Evolutionary conservation across 1,284 basidiomycete species (phyloP), one percentile per base, ranked within the genome.

Genomic region (Fomitiporia mediterranea): DNA sequence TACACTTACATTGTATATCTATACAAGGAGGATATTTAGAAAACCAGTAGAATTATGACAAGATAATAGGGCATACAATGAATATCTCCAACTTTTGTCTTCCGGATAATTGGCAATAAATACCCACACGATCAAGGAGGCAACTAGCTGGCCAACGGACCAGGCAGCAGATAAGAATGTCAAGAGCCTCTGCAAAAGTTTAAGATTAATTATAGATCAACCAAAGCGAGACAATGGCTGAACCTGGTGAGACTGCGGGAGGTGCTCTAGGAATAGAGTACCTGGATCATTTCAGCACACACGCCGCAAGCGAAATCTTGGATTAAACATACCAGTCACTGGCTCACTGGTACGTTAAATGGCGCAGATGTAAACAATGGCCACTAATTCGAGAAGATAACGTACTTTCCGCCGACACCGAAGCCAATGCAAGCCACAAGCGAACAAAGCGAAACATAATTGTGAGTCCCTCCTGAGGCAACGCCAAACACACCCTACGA

Each of bases 161-260:
- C 84, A 86, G 76, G 81, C 85, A 27, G 78, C 73, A 7, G 81
- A 83, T 0, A 86, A 73, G n/a, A 86, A 70, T 0, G 83, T 86
- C 43, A 86, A 68, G 35, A 82, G 77, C 76, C 80, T 84, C 74
- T 48, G 35, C 15, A 17, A 48, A 13, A 21, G 23, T 27, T 28
- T 23, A 56, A 49, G 37, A 51, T 4, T 19, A 35, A 9, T 8
- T 25, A 48, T n/a, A 8, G 6, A 8, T 25, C 46, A 8, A 23
- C 8, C 7, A 8, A 8, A 17, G 19, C 28, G 13, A 23, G 46
- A 46, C 54, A 58, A 15, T 13, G 2, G 19, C 32, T 23, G 50
- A 60, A 75, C 77, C 65, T 78, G 80, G 57, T 81, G 72, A 9
- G 72, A 74, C 49, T 73, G 67, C 1, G 81, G 81, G 38, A 82